Percentiles rank a stretch among this genome's conserved stretches.
Evolutionary conservation across 2,329 filamentous ascomycete species (phyloP).

Genomic region (Shiraia bambusicola): DNA sequence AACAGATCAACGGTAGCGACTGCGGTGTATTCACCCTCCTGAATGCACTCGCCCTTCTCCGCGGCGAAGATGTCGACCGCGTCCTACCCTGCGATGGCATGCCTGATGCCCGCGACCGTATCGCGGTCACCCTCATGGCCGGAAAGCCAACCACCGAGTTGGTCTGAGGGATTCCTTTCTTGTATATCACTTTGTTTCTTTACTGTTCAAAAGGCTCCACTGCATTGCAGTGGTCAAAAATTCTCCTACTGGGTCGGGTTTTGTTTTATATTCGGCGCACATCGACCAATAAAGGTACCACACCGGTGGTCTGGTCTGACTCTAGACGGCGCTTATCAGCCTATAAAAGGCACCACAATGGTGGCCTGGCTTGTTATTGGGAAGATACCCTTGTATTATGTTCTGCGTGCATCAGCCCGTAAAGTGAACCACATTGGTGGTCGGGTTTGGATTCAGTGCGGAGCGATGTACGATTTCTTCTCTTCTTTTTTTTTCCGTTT

Average conservation of each 20-base stretch:
- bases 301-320: not conserved
- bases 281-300: not conserved
- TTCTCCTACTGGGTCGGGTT: not conserved
- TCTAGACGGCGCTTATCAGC: not conserved
- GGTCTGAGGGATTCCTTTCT: conserved; percentile 19
- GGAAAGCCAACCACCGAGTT: conserved; percentile 39
- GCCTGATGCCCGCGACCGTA: conserved; percentile 59
- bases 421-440: not conserved
- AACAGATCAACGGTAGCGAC: conserved; percentile 68
- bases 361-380: no score
- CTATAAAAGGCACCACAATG: not conserved
- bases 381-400: no score
- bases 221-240: not conserved
- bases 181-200: no score
- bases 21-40: conserved; percentile 77
- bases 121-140: conserved; percentile 67
- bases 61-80: conserved; percentile 40
- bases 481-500: conserved; percentile 1
- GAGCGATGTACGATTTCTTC: conserved; percentile 1
- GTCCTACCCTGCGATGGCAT: conserved; percentile 58
- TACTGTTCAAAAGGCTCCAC: not conserved
- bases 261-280: not conserved
- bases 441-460: not conserved
- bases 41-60: conserved; percentile 64
- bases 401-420: no score